Evolutionary conservation across 441 rosid genomes (phyloP), one percentile per base, ranked within the genome.

Genomic region (Heliophila coronopifolia): DNA sequence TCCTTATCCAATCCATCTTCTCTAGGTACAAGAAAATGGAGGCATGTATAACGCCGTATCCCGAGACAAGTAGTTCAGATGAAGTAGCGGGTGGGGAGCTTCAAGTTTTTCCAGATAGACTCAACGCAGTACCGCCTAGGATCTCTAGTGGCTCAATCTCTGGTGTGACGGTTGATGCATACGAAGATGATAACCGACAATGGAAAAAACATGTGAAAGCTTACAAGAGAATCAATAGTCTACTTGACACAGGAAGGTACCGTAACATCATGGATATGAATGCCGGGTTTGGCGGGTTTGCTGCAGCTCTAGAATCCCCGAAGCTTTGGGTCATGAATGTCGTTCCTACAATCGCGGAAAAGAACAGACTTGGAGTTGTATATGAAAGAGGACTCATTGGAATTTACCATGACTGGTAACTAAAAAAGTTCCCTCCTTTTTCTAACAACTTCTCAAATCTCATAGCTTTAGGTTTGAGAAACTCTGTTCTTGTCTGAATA

Each of bases 231-330:
- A 65, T 72, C 31, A 83, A 79, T 47, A 71, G 72, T 48, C 48
- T 79, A 6, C 43, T 82, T n/a, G 82, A 71, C 46, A 54, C 76
- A 0, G 81, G 80, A 49, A 77, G 91, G 59, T 83, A 83, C 54
- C 78, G 91, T 41, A 83, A 83, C 63, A 70, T 79, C 33, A 77
- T 82, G 80, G 91, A 82, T 53, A 82, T 82, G 90, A 79, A 82
- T 45, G 85, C 90, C 37, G 79, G 80, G n/a, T 62, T 82, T 70
- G 90, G 90, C 9, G 81, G 91, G 24, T 82, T 82, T 62, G 84
- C 91, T 54, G 86, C 84, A n/a, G 82, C 79, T 3, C 33, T 82
- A 0, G 73, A 79, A 36, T 68, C 73, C 0, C 40, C 74, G 4
- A 75, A 79, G 59, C 57, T 73, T 46, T 79, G 91, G 91, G 77